Percentiles rank a stretch among this genome's conserved stretches.
Evolutionary conservation across 257 asterid genomes (phyloP).

Genomic region (Cruciata laevipes): DNA sequence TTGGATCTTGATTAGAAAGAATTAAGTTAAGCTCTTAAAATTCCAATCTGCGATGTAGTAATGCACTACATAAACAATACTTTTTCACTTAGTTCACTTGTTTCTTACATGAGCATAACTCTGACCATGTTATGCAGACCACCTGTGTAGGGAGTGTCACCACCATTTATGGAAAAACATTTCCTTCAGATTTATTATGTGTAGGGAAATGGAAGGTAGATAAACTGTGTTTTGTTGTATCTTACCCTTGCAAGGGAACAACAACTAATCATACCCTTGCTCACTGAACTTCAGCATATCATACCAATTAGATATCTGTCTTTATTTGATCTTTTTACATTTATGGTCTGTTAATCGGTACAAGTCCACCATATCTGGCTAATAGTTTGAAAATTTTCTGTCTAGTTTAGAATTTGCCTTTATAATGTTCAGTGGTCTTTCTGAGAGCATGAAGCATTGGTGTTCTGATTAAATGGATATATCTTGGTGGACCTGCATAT

Average conservation of each 20-base stretch:
- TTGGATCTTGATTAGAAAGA: background rate
- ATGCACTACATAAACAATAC: too few relatives aligned
- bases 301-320: too few relatives aligned
- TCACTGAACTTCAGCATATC: too few relatives aligned
- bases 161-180: background rate
- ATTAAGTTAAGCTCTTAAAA: background rate
- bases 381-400: too few relatives aligned
- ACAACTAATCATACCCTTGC: too few relatives aligned
- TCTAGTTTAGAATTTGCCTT: background rate
- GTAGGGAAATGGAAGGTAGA: background rate
- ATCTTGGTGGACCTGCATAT: background rate
- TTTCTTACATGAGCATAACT: background rate
- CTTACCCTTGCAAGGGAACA: background rate
- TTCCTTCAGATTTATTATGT: background rate
- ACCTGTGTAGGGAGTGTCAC: background rate
- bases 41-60: background rate
- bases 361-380: background rate
- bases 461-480: background rate
- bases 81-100: too few relatives aligned
- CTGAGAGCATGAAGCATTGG: background rate
- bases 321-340: too few relatives aligned
- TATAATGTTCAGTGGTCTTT: background rate
- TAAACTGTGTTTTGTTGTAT: background rate
- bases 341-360: too few relatives aligned
- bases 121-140: background rate